Conservation (phyloP, 805 yeast species). For the Kuraishia floccosa region DNA sequence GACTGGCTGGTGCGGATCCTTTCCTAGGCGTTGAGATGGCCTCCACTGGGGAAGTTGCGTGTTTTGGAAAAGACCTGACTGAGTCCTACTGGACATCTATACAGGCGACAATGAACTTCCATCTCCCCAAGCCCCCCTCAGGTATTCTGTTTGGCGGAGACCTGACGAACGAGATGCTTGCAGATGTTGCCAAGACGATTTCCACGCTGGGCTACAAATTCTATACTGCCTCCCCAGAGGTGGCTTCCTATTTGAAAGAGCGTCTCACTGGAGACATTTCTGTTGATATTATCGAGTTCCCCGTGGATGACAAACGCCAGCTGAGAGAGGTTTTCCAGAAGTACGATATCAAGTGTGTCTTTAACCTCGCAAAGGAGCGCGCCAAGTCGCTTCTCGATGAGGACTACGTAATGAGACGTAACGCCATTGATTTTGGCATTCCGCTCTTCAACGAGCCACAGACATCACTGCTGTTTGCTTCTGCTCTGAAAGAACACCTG, state of each 20-base stretch:
- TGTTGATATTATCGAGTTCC: conserved; percentile 73
- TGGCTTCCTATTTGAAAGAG: conserved; percentile 54
- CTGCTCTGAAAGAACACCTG: conserved; percentile 66
- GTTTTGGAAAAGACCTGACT: conserved; percentile 74
- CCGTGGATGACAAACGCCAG: conserved; percentile 86
- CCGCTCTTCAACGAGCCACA: conserved; percentile 96
- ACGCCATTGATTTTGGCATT: conserved; percentile 95
- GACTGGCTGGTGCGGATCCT: conserved; percentile 99
- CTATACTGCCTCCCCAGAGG: conserved; percentile 66
- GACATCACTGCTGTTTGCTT: conserved; percentile 79
- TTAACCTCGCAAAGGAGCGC: conserved; percentile 84
- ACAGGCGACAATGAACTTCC: conserved; percentile 95
- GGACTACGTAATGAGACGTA: conserved; percentile 97
- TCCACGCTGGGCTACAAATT: conserved; percentile 71
- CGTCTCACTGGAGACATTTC: conserved; percentile 29
- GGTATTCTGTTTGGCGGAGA: conserved; percentile 96
- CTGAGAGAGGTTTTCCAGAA: conserved; percentile 89
- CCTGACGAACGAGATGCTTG: conserved; percentile 56
- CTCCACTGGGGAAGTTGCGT: conserved; percentile 97
- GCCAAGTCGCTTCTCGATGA: conserved; percentile 79
- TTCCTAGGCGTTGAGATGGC: conserved; percentile 99
- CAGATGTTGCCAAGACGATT: conserved; percentile 59
- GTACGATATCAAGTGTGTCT: conserved; percentile 75
- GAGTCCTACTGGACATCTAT: conserved; percentile 98
- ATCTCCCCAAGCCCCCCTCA: conserved; percentile 81